phyloP scores from a whole-genome alignment of 1,284 basidiomycete genomes.

The Cryptococcus sp. region DNA sequence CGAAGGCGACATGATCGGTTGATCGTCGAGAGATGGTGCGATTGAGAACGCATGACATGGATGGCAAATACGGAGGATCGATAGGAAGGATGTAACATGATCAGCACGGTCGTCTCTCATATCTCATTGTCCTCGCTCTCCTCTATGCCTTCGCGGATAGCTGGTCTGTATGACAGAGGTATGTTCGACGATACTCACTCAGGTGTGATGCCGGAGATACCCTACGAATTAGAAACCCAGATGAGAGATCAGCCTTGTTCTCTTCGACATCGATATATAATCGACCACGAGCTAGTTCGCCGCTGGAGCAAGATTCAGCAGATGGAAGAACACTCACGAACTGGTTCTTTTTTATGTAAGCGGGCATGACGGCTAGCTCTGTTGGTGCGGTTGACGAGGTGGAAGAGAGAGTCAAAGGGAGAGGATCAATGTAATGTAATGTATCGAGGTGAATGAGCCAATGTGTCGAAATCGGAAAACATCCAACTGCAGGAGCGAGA shows the following conservation, averaged over 20 bases:
- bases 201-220: background rate
- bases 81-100: too few species aligned
- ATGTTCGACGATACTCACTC: background rate
- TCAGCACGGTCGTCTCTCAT: too few species aligned
- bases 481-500: background rate
- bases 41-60: too few species aligned
- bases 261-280: background rate
- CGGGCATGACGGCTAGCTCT: constrained; percentile 9
- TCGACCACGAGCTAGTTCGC: constrained; percentile 5
- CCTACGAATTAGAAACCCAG: background rate
- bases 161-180: background rate
- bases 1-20: too few species aligned
- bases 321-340: constrained; percentile 9
- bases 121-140: too few species aligned
- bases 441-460: background rate
- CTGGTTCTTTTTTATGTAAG: constrained; percentile 12
- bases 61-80: too few species aligned
- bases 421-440: background rate
- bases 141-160: too few species aligned
- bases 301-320: background rate
- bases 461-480: constrained; percentile 6
- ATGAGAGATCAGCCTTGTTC: background rate
- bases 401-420: background rate
- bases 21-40: too few species aligned
- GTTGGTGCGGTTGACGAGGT: background rate